Evolutionary conservation across 1,139 yeast species (phyloP), one percentile per base, ranked within the genome.

Genomic region (Ogataea hybrid): DNA sequence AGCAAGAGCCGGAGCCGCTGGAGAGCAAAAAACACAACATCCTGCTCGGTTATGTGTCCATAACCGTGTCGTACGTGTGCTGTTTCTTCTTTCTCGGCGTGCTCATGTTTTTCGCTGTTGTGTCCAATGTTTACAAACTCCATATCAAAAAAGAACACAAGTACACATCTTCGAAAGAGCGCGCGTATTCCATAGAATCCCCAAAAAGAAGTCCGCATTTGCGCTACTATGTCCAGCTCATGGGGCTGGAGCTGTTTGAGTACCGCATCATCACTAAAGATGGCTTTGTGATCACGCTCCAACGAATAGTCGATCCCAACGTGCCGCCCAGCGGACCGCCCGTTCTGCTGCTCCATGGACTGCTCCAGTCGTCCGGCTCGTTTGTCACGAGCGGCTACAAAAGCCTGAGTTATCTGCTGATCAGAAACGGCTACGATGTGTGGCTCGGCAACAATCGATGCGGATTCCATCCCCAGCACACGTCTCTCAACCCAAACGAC

Each of bases 381-480:
- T 92, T 73, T 61, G 72, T 92, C 25, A 81, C 95, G 0, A 69
- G 85, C 15, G 97, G 97, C 0, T 69, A 70, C 42, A 77, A 85
- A 45, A 84, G 95, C 6, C 59, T 92, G 40, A 94, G 94, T 0
- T 81, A 79, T 51, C 74, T 69, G 52, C 67, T 90, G 22, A 63
- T 71, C 32, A 16, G 28, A n/a, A 49, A 51, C 21, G 96, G 96
- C 0, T 88, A 73, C 59, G 97, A 92, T 54, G 92, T 92, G 1
- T 92, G 97, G 97, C 63, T 92, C 42, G 97, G 97, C 1, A 89
- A 90, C 58, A 90, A 90, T 59, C 68, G 98, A 46, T 81, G 95
- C 48, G 94, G 96, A 25, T 87, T 89, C 60, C 69, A 73, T 30
- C 87, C 95, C 0, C 68, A 72, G 41, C 94, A 86, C 61, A 57